Conservation (phyloP, 768 basidiomycete species). For the Hebeloma cylindrosporum region DNA sequence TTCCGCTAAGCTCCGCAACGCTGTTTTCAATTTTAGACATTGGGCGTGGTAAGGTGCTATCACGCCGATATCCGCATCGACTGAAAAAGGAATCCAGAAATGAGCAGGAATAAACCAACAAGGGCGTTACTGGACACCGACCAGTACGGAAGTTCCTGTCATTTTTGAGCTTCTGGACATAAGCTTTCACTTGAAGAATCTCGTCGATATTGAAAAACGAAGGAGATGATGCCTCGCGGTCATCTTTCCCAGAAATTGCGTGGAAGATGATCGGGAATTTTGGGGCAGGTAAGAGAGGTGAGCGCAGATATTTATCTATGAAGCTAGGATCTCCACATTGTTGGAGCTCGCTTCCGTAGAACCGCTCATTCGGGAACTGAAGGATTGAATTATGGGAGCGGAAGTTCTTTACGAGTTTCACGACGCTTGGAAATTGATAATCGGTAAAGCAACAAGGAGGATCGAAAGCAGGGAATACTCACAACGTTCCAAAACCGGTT, state of each 20-base stretch:
- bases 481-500: slow-evolving; percentile 23
- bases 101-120: not conserved
- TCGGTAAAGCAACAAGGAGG: slow-evolving; percentile 5
- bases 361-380: slow-evolving; percentile 57
- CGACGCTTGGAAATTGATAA: slow-evolving; percentile 46
- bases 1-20: slow-evolving; percentile 35
- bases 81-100: slow-evolving; percentile 30
- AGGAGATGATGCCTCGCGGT: slow-evolving; percentile 63
- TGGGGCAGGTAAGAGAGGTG: slow-evolving; percentile 39
- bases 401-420: slow-evolving; percentile 66
- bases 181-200: slow-evolving; percentile 50
- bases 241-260: slow-evolving; percentile 57
- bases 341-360: slow-evolving; percentile 57
- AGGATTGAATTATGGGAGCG: slow-evolving; percentile 63
- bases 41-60: slow-evolving; percentile 68
- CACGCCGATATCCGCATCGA: slow-evolving; percentile 54
- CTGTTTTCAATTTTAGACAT: slow-evolving; percentile 44
- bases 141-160: slow-evolving; percentile 41
- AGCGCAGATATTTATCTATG: slow-evolving; percentile 40
- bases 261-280: slow-evolving; percentile 67
- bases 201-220: slow-evolving; percentile 74
- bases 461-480: not conserved
- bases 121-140: slow-evolving; percentile 24
- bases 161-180: slow-evolving; percentile 39
- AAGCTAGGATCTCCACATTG: slow-evolving; percentile 41